Evolutionary conservation across 176 grass and related monocot genomes (phyloP).

Genomic region (Hordeum marinum): DNA sequence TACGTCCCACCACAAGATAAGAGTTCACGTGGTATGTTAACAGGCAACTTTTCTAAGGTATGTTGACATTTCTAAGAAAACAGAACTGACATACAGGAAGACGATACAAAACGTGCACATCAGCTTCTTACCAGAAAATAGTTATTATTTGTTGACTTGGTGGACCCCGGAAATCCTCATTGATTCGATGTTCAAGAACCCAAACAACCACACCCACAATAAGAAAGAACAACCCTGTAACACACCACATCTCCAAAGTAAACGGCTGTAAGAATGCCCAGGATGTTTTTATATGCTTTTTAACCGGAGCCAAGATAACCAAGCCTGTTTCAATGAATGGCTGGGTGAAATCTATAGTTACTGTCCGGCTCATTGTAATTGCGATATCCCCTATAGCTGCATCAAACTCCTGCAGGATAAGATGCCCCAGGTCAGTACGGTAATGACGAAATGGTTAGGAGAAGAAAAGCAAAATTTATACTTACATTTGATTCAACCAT

Average conservation of each 20-base stretch:
- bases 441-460: conserved; percentile 4
- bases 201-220: conserved; percentile 80
- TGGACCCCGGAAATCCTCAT: conserved; percentile 81
- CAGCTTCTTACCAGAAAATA: conserved; percentile 66
- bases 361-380: conserved; percentile 73
- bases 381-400: conserved; percentile 73
- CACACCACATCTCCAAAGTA: conserved; percentile 80
- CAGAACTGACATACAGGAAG: not conserved
- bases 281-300: conserved; percentile 57
- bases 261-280: conserved; percentile 94
- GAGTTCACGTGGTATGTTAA: not conserved
- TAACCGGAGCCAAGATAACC: conserved; percentile 75
- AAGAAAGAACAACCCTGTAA: conserved; percentile 70
- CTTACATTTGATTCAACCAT: conserved; percentile 78
- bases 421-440: not conserved
- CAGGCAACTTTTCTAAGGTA: not conserved
- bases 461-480: not conserved
- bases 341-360: conserved; percentile 71
- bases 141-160: conserved; percentile 73
- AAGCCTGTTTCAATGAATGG: conserved; percentile 84
- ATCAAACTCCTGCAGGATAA: conserved; percentile 66
- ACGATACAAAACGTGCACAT: not conserved
- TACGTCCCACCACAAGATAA: not conserved
- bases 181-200: conserved; percentile 92
- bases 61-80: not conserved